Conservation (phyloP, 192 early-diverging fungal genomes). For the Rhizoclosmatium globosum region DNA sequence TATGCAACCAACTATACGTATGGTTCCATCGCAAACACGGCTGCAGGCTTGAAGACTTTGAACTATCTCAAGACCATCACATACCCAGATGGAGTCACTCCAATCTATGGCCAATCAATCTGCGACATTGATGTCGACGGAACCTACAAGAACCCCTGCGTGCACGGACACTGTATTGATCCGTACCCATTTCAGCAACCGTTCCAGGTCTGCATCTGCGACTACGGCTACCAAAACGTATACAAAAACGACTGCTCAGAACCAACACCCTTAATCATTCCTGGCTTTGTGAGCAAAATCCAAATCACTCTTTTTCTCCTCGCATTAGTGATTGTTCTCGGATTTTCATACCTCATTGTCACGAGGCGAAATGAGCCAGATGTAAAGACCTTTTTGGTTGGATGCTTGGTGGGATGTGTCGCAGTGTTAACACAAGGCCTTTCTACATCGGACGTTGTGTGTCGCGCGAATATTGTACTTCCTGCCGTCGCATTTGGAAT, state of each 20-base stretch:
- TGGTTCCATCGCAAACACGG: background rate
- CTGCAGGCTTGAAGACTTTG: background rate
- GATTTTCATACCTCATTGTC: background rate
- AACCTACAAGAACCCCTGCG: background rate
- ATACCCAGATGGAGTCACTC: too few relatives aligned
- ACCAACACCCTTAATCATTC: too few relatives aligned
- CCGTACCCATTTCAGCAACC: background rate
- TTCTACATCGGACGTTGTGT: background rate
- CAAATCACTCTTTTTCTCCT: background rate
- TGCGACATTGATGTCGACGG: background rate
- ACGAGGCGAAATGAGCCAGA: too few relatives aligned
- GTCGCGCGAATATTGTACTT: background rate
- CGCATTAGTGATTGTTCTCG: background rate
- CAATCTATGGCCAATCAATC: background rate
- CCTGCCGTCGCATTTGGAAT: slow-evolving; percentile 8
- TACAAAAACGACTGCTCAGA: background rate
- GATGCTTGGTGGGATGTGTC: background rate
- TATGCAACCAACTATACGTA: background rate
- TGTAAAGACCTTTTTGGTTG: background rate
- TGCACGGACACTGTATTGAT: background rate
- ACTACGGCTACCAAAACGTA: background rate
- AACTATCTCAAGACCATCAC: background rate
- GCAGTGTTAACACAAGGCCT: background rate
- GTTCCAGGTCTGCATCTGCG: background rate
- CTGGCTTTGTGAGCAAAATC: background rate